These are phyloP conservation scores for Phytophthora lateralis DNA, from an alignment of 352 stramenopile species.

Conservation along the genomic window DNA sequence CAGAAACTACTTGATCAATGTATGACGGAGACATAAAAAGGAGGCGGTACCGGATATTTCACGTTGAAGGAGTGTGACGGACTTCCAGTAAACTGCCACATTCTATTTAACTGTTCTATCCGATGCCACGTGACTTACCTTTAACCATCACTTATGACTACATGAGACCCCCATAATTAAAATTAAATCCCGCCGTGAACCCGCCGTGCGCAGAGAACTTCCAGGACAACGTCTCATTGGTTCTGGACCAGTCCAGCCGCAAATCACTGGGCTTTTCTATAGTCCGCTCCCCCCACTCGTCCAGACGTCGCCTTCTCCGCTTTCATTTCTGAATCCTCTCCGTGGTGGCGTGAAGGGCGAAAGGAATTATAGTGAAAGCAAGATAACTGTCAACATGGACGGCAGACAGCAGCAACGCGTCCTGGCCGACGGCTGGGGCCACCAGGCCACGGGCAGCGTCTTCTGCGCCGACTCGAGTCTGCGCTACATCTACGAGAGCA, in stretches of 20 bases:
- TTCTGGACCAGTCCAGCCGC: slow-evolving; percentile 18
- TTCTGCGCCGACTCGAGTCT: slow-evolving; percentile 86
- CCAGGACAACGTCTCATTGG: slow-evolving; percentile 9
- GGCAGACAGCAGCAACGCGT: slow-evolving; percentile 57
- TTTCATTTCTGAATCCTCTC: slow-evolving; percentile 26
- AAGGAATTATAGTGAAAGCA: slow-evolving; percentile 13
- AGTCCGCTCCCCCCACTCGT: neutral
- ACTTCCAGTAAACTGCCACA: slow-evolving; percentile 11
- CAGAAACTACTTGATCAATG: slow-evolving; percentile 4
- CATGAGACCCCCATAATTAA: neutral
- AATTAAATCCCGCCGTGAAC: neutral
- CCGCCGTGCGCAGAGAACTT: slow-evolving; percentile 6
- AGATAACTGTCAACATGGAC: slow-evolving; percentile 18
- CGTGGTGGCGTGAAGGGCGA: slow-evolving; percentile 28
- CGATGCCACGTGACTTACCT: neutral
- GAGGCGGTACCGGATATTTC: slow-evolving; percentile 7
- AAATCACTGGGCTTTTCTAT: neutral
- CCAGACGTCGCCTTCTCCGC: neutral
- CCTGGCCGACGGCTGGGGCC: slow-evolving; percentile 72
- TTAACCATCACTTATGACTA: neutral
- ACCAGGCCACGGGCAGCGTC: slow-evolving; percentile 58
- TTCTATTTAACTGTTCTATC: neutral
- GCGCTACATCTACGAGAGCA: slow-evolving; percentile 78
- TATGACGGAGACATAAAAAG: slow-evolving; percentile 12
- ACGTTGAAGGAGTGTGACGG: slow-evolving; percentile 14